phyloP scores from a whole-genome alignment of 2,329 filamentous ascomycete species.

The Lachnellula willkommii region DNA sequence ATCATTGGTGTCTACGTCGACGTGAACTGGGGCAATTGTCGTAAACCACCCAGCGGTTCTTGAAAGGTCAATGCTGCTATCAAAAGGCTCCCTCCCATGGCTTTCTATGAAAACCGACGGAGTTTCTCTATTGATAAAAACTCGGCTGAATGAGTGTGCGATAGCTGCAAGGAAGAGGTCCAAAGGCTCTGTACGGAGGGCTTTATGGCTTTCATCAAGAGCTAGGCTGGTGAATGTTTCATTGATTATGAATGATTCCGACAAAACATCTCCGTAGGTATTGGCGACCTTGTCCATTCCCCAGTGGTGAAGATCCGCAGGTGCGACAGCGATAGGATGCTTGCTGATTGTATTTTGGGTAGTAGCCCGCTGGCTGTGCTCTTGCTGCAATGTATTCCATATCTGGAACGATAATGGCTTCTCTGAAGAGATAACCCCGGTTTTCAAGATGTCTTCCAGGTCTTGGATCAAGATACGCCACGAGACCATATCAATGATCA shows the following conservation, averaged over 20 bases:
- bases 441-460: slow-evolving; percentile 31
- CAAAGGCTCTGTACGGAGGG: slow-evolving; percentile 33
- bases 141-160: slow-evolving; percentile 31
- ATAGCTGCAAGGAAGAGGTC: slow-evolving; percentile 36
- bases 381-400: slow-evolving; percentile 32
- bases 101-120: slow-evolving; percentile 38
- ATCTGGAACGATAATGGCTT: slow-evolving; percentile 31
- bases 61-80: slow-evolving; percentile 32
- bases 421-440: background rate
- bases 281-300: slow-evolving; percentile 20
- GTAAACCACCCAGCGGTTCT: slow-evolving; percentile 43
- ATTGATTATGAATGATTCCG: slow-evolving; percentile 40
- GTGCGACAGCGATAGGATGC: background rate
- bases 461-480: slow-evolving; percentile 35
- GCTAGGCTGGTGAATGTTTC: slow-evolving; percentile 28
- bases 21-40: slow-evolving; percentile 34
- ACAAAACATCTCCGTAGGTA: slow-evolving; percentile 14
- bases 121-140: slow-evolving; percentile 31
- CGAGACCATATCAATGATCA: slow-evolving; percentile 33
- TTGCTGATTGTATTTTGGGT: background rate
- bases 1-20: background rate
- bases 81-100: slow-evolving; percentile 37
- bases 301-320: slow-evolving; percentile 18
- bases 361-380: slow-evolving; percentile 21
- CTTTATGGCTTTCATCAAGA: slow-evolving; percentile 26